A percentile compares a stretch with the other conserved stretches of the same genome.
phyloP scores from a whole-genome alignment of 495 filamentous ascomycete genomes.

The Lasiosphaeris hirsuta region DNA sequence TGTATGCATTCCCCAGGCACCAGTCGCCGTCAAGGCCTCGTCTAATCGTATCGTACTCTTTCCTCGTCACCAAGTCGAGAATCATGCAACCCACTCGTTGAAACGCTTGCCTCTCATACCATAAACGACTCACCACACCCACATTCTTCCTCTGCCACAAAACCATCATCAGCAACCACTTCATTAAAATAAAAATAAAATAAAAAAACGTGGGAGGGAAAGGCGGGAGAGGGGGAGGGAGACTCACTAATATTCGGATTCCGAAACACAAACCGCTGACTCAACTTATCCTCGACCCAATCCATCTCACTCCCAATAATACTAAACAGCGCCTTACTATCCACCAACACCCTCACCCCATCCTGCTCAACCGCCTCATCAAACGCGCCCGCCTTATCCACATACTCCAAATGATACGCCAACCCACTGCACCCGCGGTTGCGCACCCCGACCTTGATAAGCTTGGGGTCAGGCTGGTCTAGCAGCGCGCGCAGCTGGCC shows the following conservation, averaged over 20 bases:
- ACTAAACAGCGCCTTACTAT: conserved; percentile 94
- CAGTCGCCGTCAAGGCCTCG: too few species aligned
- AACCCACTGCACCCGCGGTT: conserved; percentile 94
- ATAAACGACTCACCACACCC: conserved; percentile 98
- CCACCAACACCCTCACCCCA: conserved; percentile 91
- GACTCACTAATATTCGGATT: conserved; percentile 98
- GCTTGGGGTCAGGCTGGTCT: conserved; percentile 77
- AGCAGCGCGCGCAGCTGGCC: conserved; percentile 71
- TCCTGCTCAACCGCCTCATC: conserved; percentile 95
- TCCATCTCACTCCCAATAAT: conserved; percentile 99
- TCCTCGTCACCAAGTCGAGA: too few species aligned
- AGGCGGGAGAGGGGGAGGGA: conserved; percentile 3
- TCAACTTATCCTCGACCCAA: conserved; percentile 94
- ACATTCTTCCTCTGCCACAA: conserved; percentile 81
- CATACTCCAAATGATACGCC: conserved; percentile 94
- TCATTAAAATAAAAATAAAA: too few species aligned
- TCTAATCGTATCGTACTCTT: too few species aligned
- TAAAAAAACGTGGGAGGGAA: too few species aligned
- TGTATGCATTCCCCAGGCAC: too few species aligned
- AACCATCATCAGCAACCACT: background rate
- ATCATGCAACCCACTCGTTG: too few species aligned
- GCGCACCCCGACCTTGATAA: conserved; percentile 90
- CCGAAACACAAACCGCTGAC: conserved; percentile 82
- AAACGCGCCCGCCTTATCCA: conserved; percentile 80
- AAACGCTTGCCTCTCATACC: conserved; percentile 45